These are phyloP conservation scores for Atalantia buxifolia DNA, from an alignment of 345 rosid species.

Conservation along the genomic window DNA sequence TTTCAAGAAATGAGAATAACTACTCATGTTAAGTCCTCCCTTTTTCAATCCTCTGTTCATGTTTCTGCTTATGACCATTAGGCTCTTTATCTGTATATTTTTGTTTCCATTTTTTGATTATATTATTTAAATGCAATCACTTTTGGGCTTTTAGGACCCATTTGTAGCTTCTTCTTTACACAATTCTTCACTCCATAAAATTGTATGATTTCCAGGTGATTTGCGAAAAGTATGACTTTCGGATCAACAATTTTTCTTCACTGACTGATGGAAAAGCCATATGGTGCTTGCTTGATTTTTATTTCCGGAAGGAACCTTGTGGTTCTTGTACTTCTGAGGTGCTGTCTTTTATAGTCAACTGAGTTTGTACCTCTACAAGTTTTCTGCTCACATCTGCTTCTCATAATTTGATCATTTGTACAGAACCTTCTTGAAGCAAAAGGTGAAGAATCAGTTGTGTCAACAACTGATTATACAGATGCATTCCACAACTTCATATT, in stretches of 20 bases:
- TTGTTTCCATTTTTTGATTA: background rate
- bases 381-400: conserved; percentile 9
- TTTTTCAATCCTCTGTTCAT: background rate
- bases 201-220: conserved; percentile 53
- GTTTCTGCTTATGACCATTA: background rate
- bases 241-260: conserved; percentile 49
- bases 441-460: conserved; percentile 67
- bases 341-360: conserved; percentile 12
- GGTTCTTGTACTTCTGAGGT: conserved; percentile 59
- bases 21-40: background rate
- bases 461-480: conserved; percentile 61
- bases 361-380: background rate
- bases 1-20: background rate
- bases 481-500: conserved; percentile 79
- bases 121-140: background rate
- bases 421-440: conserved; percentile 45
- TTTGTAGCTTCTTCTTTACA: background rate
- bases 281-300: conserved; percentile 94
- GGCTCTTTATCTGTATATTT: background rate
- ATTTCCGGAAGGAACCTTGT: conserved; percentile 73
- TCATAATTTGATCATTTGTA: conserved; percentile 16
- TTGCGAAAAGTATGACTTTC: conserved; percentile 51
- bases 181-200: background rate
- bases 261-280: conserved; percentile 84
- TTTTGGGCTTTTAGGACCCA: background rate